Base-by-base conservation (phyloP, 2,329 filamentous ascomycete species). In the Tolypocladium ovalisporum region DNA sequence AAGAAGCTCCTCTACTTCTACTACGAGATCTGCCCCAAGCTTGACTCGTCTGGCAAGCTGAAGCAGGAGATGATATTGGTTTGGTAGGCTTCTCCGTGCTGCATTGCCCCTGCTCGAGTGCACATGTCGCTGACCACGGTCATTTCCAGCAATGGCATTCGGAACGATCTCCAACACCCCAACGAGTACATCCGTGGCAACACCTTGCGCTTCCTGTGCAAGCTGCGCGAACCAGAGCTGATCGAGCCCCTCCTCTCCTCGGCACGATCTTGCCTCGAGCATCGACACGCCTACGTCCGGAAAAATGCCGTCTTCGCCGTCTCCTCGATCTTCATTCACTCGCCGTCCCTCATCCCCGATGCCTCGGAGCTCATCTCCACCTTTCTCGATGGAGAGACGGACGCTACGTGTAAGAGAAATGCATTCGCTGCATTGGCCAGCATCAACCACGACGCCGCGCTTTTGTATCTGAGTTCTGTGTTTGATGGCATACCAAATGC, bases 41-140 rank as follows among this genome's bases (percentile, higher is more conserved):
- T 91, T 58, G 94, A 99, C 74, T 80, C 86, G 56, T 86, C 80
- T 70, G 94, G 94, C 68, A 99, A 97, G 81, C 79, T 99, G 63
- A 97, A 97, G 81, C 94, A 99, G 76, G 94, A 99, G 77, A 97
- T 97, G 90, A 99, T 99, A 72, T 78, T 99, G 68, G 94, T 99
- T 67, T 99, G 94, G 93, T 97, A 66, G 52, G 70, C 59, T n/a
- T 27, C 8, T 24, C 19, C 22, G n/a, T 22, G 10, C 22, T 15
- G 8, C 2, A 13, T 27, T 3, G 27, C 32, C 19, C 6, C 32
- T 19, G 9, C 36, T 6, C 5, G 22, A 40, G 24, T 9, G 6
- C 2, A 10, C 13, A 5, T 2, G 27, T 42, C 3, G 49, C 55
- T 54, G 19, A 58, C 53, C 32, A 22, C 7, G 13, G 24, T 4